Conservation (phyloP, 129 eudicot species). For the Logfia minima region DNA sequence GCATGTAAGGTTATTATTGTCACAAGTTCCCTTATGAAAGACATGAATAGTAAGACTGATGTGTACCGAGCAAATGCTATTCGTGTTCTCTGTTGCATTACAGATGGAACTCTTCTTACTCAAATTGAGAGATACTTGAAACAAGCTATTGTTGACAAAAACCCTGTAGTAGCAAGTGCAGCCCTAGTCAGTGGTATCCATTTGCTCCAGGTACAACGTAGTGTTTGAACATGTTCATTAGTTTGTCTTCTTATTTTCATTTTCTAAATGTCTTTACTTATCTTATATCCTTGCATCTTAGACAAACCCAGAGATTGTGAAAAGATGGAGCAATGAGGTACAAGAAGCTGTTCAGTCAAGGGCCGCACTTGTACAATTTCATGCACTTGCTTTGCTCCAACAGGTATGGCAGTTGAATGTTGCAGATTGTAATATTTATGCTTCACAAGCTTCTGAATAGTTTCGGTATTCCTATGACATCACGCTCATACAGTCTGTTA, state of each 20-base stretch:
- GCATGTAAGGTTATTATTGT: conserved; percentile 79
- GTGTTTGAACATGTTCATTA: conserved; percentile 16
- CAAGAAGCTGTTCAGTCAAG: conserved; percentile 96
- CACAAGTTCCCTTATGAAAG: conserved; percentile 96
- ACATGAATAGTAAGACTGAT: conserved; percentile 96
- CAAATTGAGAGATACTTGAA: conserved; percentile 96
- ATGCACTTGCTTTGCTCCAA: conserved; percentile 90
- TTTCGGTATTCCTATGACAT: neutral
- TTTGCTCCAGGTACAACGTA: conserved; percentile 74
- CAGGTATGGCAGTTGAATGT: conserved; percentile 50
- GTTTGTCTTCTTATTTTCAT: neutral
- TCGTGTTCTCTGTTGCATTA: conserved; percentile 94
- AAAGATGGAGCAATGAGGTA: conserved; percentile 98
- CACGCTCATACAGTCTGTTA: neutral
- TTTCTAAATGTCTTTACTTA: neutral
- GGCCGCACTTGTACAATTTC: conserved; percentile 93
- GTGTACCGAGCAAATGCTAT: conserved; percentile 95
- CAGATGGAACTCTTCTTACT: conserved; percentile 85
- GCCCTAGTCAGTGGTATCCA: conserved; percentile 97
- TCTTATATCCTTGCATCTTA: conserved; percentile 17
- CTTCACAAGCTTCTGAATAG: neutral
- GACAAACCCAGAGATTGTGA: conserved; percentile 86
- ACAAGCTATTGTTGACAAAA: conserved; percentile 95
- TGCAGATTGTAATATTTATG: conserved; percentile 15
- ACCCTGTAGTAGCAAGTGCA: conserved; percentile 96